phyloP scores from a whole-genome alignment of 2,329 filamentous ascomycete genomes.

The Alternaria sp. region DNA sequence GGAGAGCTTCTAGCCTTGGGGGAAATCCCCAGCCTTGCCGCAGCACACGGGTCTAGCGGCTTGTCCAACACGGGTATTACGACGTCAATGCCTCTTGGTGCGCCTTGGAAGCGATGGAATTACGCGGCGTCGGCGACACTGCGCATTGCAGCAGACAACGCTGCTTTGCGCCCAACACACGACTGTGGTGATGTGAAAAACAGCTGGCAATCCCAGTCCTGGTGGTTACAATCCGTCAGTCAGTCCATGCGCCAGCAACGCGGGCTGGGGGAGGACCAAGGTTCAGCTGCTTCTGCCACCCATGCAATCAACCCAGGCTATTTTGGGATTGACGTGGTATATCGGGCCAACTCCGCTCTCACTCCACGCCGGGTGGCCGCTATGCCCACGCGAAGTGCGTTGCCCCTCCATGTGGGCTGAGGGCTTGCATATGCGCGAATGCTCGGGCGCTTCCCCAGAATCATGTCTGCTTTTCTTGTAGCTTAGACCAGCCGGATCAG shows the following conservation, averaged over 20 bases:
- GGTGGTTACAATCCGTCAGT: too few relatives aligned
- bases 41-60: constrained; percentile 25
- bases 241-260: too few relatives aligned
- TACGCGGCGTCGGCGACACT: constrained; percentile 24
- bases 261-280: too few relatives aligned
- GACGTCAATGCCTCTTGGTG: constrained; percentile 4
- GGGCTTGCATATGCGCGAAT: too few relatives aligned
- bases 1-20: not conserved
- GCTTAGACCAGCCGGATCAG: too few relatives aligned
- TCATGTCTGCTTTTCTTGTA: too few relatives aligned
- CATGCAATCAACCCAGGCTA: constrained; percentile 1
- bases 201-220: not conserved
- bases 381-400: too few relatives aligned
- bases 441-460: too few relatives aligned
- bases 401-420: too few relatives aligned
- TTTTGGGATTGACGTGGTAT: constrained; percentile 18
- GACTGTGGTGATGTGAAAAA: not conserved
- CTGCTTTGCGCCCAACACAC: not conserved
- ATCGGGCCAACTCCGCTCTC: not conserved
- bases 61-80: constrained; percentile 17
- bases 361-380: too few relatives aligned
- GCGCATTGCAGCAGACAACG: not conserved
- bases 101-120: constrained; percentile 15
- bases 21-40: not conserved
- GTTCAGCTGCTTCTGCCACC: not conserved